These are phyloP conservation scores for Podospora australis DNA, from an alignment of 495 filamentous ascomycete species.

Conservation along the genomic window DNA sequence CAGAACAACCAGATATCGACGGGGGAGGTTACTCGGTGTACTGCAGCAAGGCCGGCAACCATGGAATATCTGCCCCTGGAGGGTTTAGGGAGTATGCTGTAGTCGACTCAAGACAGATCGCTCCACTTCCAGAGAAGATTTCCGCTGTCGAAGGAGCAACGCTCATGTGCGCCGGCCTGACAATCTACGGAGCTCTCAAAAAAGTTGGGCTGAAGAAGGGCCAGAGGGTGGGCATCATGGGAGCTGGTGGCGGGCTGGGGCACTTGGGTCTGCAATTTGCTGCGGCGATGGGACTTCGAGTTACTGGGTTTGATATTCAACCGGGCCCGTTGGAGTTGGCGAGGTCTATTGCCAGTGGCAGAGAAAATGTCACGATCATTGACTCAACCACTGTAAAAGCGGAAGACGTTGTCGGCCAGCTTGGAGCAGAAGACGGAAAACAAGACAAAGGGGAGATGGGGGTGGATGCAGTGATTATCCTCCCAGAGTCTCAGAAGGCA, in stretches of 20 bases:
- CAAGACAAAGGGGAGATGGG: slow-evolving; percentile 30
- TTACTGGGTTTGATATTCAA: slow-evolving; percentile 39
- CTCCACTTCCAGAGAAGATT: slow-evolving; percentile 30
- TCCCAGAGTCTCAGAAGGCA: slow-evolving; percentile 36
- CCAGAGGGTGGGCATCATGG: slow-evolving; percentile 45
- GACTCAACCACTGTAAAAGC: slow-evolving; percentile 14
- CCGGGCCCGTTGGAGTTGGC: slow-evolving; percentile 18
- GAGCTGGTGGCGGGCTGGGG: slow-evolving; percentile 47
- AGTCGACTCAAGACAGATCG: slow-evolving; percentile 18
- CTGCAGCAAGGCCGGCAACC: slow-evolving; percentile 18
- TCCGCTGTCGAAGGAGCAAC: slow-evolving; percentile 37
- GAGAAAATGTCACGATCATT: slow-evolving; percentile 10
- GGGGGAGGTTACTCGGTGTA: slow-evolving; percentile 30
- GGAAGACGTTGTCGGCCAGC: slow-evolving; percentile 8
- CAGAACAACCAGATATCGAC: slow-evolving; percentile 19
- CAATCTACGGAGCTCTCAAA: slow-evolving; percentile 43
- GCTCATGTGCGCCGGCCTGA: slow-evolving; percentile 50
- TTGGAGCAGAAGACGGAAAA: slow-evolving; percentile 27
- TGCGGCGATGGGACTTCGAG: slow-evolving; percentile 46
- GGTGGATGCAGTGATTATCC: slow-evolving; percentile 36
- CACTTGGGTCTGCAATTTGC: slow-evolving; percentile 53
- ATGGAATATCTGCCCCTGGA: slow-evolving; percentile 16
- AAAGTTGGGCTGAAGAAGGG: slow-evolving; percentile 37
- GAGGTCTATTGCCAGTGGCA: not conserved
- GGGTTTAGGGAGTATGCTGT: slow-evolving; percentile 24